Evolutionary conservation across 495 filamentous ascomycete species (phyloP), one percentile per base, ranked within the genome.

Genomic region (Penicillium angulare): DNA sequence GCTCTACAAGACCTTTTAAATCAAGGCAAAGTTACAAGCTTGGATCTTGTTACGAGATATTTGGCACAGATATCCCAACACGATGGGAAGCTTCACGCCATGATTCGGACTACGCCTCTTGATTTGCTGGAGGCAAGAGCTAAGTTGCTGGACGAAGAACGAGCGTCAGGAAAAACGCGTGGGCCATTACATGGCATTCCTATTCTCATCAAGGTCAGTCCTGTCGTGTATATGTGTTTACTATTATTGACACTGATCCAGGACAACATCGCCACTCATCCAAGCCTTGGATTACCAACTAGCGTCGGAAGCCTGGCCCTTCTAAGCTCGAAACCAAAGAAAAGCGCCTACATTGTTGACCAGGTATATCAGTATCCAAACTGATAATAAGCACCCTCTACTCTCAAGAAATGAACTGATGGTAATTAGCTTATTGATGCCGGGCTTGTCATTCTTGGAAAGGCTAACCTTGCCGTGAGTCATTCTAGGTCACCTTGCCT

Each of bases 51-150:
- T 0, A 56, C 65, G 24, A 59, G 63, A 39, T 85, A 82, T 54
- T 55, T 84, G 9, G 52, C 45, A 0, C 79, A 80, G 48, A 82
- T 84, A 29, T 63, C 73, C 5, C 53, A 53, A 7, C 69, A 82
- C 44, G 55, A 68, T 44, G 54, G 61, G 7, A 48, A 52, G 22
- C 56, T 78, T 15, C 62, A 66, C 43, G 73, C 68, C 5, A 48
- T 78, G 38, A 75, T 74, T 35, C 57, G 60, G 7, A 55, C 61
- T 18, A 60, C 70, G 5, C 66, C 76, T 0, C 54, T 43, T 50
- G 59, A 62, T 13, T 42, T 65, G 8, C 47, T 73, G 0, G 49
- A 72, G 0, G 44, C 59, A 16, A 52, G 47, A 20, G 75, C 72
- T 1, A 51, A 43, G 31, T 27, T 12, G 7, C 31, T 64, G 7